phyloP scores from a whole-genome alignment of 1,284 basidiomycete genomes.

The Thelephora terrestris region DNA sequence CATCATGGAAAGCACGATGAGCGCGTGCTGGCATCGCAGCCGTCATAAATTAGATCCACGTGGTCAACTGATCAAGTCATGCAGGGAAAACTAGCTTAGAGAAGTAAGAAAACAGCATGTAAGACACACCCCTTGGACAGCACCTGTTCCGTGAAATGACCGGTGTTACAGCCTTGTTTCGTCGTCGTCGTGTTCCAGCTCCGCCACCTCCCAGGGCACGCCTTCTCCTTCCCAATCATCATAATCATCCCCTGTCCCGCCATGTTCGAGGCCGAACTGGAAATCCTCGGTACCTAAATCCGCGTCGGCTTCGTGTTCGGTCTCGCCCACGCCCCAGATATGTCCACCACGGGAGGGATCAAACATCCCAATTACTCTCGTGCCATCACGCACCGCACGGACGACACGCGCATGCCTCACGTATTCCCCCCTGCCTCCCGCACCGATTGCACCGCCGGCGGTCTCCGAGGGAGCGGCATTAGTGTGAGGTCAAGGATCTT shows the following conservation, averaged over 20 bases:
- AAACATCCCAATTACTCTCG: constrained; percentile 39
- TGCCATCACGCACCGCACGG: constrained; percentile 48
- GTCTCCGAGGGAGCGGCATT: no score
- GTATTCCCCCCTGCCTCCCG: no score
- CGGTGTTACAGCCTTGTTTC: no score
- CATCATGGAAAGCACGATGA: background rate
- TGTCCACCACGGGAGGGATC: constrained; percentile 55
- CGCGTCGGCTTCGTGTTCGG: constrained; percentile 25
- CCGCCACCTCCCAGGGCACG: constrained; percentile 67
- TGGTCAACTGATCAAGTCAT: background rate
- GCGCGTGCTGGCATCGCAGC: background rate
- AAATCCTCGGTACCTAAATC: background rate
- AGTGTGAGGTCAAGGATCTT: no score
- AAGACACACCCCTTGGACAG: background rate
- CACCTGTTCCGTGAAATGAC: background rate
- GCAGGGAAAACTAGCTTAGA: background rate
- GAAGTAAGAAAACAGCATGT: background rate
- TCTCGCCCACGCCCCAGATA: constrained; percentile 71
- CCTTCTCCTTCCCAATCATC: constrained; percentile 79
- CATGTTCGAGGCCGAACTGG: no score
- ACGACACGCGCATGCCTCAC: constrained; percentile 25
- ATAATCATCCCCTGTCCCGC: constrained; percentile 32
- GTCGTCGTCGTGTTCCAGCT: constrained; percentile 34
- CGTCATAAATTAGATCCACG: constrained; percentile 8
- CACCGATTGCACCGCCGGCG: no score